phyloP scores from a whole-genome alignment of 83 land plant genomes.

The Diphasiastrum complanatum region DNA sequence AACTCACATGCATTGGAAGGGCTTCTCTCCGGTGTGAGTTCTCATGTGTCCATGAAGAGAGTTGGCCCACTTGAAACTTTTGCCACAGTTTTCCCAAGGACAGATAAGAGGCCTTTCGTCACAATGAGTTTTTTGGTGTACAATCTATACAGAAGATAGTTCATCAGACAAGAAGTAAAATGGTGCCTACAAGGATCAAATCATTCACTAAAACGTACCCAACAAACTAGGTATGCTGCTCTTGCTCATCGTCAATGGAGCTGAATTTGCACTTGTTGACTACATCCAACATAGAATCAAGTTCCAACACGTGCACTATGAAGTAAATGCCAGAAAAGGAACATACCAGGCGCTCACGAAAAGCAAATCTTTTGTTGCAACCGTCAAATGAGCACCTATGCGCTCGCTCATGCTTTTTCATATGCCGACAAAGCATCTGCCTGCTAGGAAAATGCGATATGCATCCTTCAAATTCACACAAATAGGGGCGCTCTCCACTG shows the following conservation, averaged over 20 bases:
- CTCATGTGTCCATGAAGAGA: constrained; percentile 37
- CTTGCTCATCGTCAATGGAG: too few relatives aligned
- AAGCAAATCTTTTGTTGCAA: constrained; percentile 35
- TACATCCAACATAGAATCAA: neutral
- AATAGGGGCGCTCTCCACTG: constrained; percentile 35
- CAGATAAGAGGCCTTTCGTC: constrained; percentile 30
- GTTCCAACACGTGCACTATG: neutral
- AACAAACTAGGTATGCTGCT: too few relatives aligned
- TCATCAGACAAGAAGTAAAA: neutral
- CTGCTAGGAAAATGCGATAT: constrained; percentile 21
- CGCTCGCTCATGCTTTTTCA: constrained; percentile 34
- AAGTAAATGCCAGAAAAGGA: neutral
- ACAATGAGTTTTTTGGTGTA: constrained; percentile 34
- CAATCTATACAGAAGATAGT: constrained; percentile 19
- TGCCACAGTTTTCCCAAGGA: constrained; percentile 39
- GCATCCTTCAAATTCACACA: constrained; percentile 35
- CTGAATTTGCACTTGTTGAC: too few relatives aligned
- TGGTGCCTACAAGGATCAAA: too few relatives aligned
- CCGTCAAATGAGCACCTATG: constrained; percentile 35
- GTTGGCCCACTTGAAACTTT: constrained; percentile 37
- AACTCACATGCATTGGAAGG: constrained; percentile 37
- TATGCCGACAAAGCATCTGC: constrained; percentile 34
- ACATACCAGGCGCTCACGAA: constrained; percentile 34
- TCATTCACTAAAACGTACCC: too few relatives aligned
- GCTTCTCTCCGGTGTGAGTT: constrained; percentile 41